These are phyloP conservation scores for Vitis cinerea DNA, from an alignment of 164 flowering plant genomes.

Conservation along the genomic window DNA sequence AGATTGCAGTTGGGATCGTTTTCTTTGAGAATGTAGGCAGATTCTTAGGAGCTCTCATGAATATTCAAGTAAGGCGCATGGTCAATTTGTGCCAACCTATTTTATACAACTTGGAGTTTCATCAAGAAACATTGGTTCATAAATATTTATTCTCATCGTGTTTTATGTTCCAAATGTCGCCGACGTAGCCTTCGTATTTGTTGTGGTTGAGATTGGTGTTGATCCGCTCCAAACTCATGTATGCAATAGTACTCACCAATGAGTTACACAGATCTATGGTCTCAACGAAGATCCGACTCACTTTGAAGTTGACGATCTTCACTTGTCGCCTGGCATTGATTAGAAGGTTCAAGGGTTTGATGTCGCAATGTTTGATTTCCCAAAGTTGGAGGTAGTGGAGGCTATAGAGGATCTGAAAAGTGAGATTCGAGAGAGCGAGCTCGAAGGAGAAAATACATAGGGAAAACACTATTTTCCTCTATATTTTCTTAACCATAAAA, in stretches of 20 bases:
- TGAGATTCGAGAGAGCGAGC: slow-evolving; percentile 39
- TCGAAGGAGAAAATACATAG: slow-evolving; percentile 31
- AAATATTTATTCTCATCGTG: too few species aligned
- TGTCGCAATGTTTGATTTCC: slow-evolving; percentile 74
- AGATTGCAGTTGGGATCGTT: too few species aligned
- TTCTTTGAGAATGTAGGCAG: too few species aligned
- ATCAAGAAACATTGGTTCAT: too few species aligned
- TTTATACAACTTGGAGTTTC: too few species aligned
- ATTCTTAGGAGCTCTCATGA: too few species aligned
- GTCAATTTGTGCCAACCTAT: too few species aligned
- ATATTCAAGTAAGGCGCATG: too few species aligned
- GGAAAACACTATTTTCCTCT: too few species aligned
- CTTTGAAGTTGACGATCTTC: slow-evolving; percentile 85
- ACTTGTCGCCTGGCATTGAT: slow-evolving; percentile 23
- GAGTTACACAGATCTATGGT: slow-evolving; percentile 87
- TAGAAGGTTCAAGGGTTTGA: slow-evolving; percentile 74
- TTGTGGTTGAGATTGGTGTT: slow-evolving; percentile 85
- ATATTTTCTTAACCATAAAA: too few species aligned
- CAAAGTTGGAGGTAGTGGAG: slow-evolving; percentile 61
- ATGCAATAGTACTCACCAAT: slow-evolving; percentile 80
- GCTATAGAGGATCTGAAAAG: slow-evolving; percentile 62
- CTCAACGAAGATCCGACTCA: slow-evolving; percentile 55
- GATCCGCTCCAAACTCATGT: slow-evolving; percentile 87
- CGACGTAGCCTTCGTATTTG: not conserved
- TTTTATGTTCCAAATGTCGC: slow-evolving; percentile 73